Base-by-base conservation (phyloP, 257 asterid genomes). In the Plantago ovata region DNA sequence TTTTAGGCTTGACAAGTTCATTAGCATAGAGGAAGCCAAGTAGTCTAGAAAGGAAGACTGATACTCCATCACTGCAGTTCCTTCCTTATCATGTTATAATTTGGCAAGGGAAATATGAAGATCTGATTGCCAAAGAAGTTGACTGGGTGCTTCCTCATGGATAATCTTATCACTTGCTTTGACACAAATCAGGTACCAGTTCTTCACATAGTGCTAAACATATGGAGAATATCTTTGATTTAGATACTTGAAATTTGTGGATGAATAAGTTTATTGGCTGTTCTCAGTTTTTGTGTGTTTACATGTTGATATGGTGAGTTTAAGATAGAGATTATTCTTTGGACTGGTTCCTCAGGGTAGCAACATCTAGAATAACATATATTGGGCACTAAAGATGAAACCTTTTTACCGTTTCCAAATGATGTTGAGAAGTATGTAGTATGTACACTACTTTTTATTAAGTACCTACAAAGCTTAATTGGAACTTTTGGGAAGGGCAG, bases 331-430 rank as follows among this genome's bases (percentile, higher is more conserved):
- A 28, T 32, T 8, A 23, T 13, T 45, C 24, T 13, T 44, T 45
- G 47, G 46, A 36, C 65, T 46, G 57, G 65, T 38, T 48, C 38
- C 6, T 33, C n/a, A 43, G 57, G 56, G 21, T 18, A 58, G 7
- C 19, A 14, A 19, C 56, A 20, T 16, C 47, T 21, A 33, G 65
- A n/a, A n/a, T n/a, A 47, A 43, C 6, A 21, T 60, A 16, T 47
- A 13, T 47, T 40, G 15, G 44, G 51, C 13, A 36, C 13, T 24
- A 12, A 22, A 41, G 52, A 28, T 53, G 33, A 38, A 63, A 28
- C n/a, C n/a, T n/a, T n/a, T n/a, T n/a, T n/a, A 8, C 24, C 41
- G 42, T 52, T 15, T 42, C 43, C 68, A 41, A 52, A 15, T 18
- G 38, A 24, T 23, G 42, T n/a, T 38, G 40, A 16, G 6, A 14